Conservation (phyloP, 2,329 filamentous ascomycete species). For the Emydomyces testavorans region DNA sequence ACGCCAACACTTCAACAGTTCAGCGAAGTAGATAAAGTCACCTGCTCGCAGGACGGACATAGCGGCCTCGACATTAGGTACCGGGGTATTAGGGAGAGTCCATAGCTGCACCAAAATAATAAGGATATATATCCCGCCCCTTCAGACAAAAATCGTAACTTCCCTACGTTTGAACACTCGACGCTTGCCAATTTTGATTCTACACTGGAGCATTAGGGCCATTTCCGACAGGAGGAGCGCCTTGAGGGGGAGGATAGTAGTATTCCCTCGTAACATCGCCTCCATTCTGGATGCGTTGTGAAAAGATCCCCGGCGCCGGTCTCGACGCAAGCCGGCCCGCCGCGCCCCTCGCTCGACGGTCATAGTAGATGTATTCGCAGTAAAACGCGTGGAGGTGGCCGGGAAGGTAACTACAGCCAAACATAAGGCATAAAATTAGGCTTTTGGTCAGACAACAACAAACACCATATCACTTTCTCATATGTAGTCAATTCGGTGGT, state of each 20-base stretch:
- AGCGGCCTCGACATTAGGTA: not conserved
- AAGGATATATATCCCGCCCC: not conserved
- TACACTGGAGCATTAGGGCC: slow-evolving; percentile 6
- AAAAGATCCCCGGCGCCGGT: slow-evolving; percentile 32
- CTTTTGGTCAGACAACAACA: too few species aligned
- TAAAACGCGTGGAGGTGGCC: slow-evolving; percentile 75
- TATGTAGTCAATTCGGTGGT: too few species aligned
- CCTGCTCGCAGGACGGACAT: not conserved
- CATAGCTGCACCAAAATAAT: too few species aligned
- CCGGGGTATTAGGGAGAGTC: not conserved
- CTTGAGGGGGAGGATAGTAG: slow-evolving; percentile 6
- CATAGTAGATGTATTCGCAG: slow-evolving; percentile 70
- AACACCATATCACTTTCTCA: too few species aligned
- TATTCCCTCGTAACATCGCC: slow-evolving; percentile 22
- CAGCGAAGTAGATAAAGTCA: not conserved
- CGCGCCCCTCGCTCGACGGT: slow-evolving; percentile 40
- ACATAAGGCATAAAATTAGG: too few species aligned
- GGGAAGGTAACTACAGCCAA: slow-evolving; percentile 55
- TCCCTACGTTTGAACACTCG: not conserved
- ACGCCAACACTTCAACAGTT: not conserved
- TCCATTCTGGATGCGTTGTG: slow-evolving; percentile 31
- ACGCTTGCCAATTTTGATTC: slow-evolving; percentile 1
- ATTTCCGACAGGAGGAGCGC: not conserved
- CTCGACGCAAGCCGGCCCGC: slow-evolving; percentile 17
- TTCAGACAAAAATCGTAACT: not conserved